phyloP scores from a whole-genome alignment of 768 basidiomycete genomes.

The Pluteus cervinus region DNA sequence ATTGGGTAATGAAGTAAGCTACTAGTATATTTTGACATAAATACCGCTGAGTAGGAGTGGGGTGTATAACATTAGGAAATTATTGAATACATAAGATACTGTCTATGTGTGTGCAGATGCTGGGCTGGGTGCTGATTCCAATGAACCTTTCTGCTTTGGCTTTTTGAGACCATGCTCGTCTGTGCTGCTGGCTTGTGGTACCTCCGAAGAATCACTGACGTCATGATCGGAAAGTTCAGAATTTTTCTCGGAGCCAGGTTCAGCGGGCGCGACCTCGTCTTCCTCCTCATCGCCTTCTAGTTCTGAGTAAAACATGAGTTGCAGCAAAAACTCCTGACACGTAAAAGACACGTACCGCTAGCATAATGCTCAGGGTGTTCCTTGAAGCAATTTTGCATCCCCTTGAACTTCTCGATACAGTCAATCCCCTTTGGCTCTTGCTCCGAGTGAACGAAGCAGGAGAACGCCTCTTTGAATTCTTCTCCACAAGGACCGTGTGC shows the following conservation, averaged over 20 bases:
- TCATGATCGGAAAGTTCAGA: not conserved
- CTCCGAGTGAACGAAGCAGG: constrained; percentile 93
- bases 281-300: constrained; percentile 68
- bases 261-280: constrained; percentile 18
- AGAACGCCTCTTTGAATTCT: constrained; percentile 92
- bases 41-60: constrained; percentile 7
- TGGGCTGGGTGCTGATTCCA: not conserved
- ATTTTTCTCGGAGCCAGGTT: constrained; percentile 10
- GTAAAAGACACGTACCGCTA: constrained; percentile 56
- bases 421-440: constrained; percentile 96
- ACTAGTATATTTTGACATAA: constrained; percentile 3
- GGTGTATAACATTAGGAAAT: constrained; percentile 5
- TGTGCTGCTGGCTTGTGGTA: too few species aligned
- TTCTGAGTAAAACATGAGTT: constrained; percentile 31
- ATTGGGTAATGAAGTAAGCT: constrained; percentile 16
- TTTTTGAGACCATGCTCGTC: too few species aligned
- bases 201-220: not conserved
- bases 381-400: constrained; percentile 97
- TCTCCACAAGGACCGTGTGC: constrained; percentile 93
- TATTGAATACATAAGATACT: not conserved
- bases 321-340: constrained; percentile 6
- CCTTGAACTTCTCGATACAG: constrained; percentile 96
- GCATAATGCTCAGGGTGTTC: constrained; percentile 95
- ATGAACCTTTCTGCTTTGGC: not conserved
- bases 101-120: constrained; percentile 1